Conservation (phyloP, 495 filamentous ascomycete species). For the Aeminium ludgeri region DNA sequence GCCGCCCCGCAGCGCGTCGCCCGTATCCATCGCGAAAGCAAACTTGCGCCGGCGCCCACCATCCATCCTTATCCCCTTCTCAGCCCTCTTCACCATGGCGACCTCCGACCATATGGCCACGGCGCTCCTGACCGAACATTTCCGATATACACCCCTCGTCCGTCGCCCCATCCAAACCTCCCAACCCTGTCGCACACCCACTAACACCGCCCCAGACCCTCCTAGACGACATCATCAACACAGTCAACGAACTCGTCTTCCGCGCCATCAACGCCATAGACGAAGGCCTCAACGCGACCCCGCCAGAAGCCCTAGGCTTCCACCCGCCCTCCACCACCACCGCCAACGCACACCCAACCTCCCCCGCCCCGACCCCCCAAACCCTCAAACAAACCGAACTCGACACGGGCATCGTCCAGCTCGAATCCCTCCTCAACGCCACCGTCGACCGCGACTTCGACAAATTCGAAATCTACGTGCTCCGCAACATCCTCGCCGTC, state of each 20-base stretch:
- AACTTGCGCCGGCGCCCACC: slow-evolving; percentile 1
- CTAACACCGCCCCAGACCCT: slow-evolving; percentile 43
- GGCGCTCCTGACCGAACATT: slow-evolving; percentile 84
- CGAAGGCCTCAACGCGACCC: slow-evolving; percentile 51
- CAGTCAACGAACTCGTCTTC: slow-evolving; percentile 77
- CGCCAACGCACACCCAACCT: slow-evolving; percentile 6
- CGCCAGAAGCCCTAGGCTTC: slow-evolving; percentile 65
- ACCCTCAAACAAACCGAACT: slow-evolving; percentile 55
- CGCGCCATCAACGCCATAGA: slow-evolving; percentile 72
- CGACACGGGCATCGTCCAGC: slow-evolving; percentile 74
- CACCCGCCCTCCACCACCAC: slow-evolving; percentile 4
- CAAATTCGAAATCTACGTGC: slow-evolving; percentile 62
- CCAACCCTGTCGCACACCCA: slow-evolving; percentile 8
- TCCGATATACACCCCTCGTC: slow-evolving; percentile 85
- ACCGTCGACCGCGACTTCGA: slow-evolving; percentile 68
- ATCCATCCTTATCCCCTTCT: neutral
- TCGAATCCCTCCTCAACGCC: slow-evolving; percentile 81
- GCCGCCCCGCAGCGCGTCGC: no score
- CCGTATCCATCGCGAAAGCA: no score
- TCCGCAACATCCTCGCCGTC: slow-evolving; percentile 77
- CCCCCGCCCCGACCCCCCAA: slow-evolving; percentile 34
- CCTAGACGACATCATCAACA: slow-evolving; percentile 95
- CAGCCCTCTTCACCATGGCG: slow-evolving; percentile 28
- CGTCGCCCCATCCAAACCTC: slow-evolving; percentile 21
- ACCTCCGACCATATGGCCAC: slow-evolving; percentile 34